Evolutionary conservation across 2,329 filamentous ascomycete species (phyloP).

Genomic region (Colletotrichum sp.): DNA sequence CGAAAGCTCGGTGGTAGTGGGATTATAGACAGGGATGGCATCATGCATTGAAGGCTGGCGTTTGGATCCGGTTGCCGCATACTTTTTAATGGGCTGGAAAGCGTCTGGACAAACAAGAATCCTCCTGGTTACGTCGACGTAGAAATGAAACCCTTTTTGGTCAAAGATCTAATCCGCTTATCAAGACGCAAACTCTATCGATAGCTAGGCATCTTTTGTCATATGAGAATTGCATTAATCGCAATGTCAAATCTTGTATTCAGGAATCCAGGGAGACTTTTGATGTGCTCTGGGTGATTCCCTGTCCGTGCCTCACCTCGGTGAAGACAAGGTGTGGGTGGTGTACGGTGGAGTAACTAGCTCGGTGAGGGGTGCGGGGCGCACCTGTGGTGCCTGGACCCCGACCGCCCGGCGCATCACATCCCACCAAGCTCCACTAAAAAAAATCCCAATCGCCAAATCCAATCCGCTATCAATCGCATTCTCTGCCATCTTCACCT

Average conservation of each 20-base stretch:
- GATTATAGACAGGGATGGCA: slow-evolving; percentile 11
- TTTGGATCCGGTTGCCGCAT: slow-evolving; percentile 5
- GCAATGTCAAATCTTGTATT: neutral
- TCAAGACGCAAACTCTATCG: neutral
- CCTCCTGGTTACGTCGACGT: neutral
- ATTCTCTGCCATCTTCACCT: too few species aligned
- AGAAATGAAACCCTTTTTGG: neutral
- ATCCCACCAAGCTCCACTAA: slow-evolving; percentile 11
- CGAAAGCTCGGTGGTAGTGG: neutral
- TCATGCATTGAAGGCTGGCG: slow-evolving; percentile 13
- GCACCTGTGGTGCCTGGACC: neutral
- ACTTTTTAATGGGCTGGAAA: slow-evolving; percentile 2
- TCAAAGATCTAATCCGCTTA: neutral
- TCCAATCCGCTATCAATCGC: neutral
- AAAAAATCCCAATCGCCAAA: slow-evolving; percentile 10
- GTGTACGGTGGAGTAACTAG: neutral
- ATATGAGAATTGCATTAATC: neutral
- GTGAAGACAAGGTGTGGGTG: neutral
- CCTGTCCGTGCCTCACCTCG: neutral
- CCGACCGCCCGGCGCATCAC: neutral
- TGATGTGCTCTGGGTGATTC: neutral
- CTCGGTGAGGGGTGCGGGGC: neutral
- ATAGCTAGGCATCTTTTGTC: neutral
- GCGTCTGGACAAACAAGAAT: slow-evolving; percentile 5
- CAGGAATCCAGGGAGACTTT: neutral